phyloP scores from a whole-genome alignment of 805 yeast genomes.

The Metschnikowia hibisci region DNA sequence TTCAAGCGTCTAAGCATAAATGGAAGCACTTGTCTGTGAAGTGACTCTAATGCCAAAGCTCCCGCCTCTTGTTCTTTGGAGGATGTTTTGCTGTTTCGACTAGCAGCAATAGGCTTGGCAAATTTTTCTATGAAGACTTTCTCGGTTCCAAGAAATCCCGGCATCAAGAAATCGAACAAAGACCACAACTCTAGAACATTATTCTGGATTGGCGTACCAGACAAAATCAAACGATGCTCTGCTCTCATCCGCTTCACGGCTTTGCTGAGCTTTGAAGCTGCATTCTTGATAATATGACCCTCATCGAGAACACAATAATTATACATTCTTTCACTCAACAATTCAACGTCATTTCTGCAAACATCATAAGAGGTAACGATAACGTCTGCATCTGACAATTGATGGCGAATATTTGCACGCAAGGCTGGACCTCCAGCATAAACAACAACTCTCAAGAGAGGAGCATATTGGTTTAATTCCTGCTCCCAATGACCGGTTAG shows the following conservation, averaged over 20 bases:
- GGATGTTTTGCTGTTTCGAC: slow-evolving; percentile 81
- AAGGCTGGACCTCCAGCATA: slow-evolving; percentile 91
- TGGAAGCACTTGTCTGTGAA: slow-evolving; percentile 95
- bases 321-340: slow-evolving; percentile 58
- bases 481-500: slow-evolving; percentile 99
- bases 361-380: slow-evolving; percentile 96
- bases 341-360: slow-evolving; percentile 82
- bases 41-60: slow-evolving; percentile 89
- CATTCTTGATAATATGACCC: slow-evolving; percentile 95
- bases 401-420: slow-evolving; percentile 52
- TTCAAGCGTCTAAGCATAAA: slow-evolving; percentile 93
- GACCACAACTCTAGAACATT: slow-evolving; percentile 98
- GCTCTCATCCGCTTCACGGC: slow-evolving; percentile 81
- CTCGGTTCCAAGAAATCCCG: slow-evolving; percentile 95
- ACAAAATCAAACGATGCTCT: slow-evolving; percentile 82
- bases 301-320: slow-evolving; percentile 96
- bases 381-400: slow-evolving; percentile 63
- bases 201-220: slow-evolving; percentile 98
- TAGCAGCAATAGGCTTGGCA: slow-evolving; percentile 96
- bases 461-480: slow-evolving; percentile 85
- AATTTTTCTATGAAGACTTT: slow-evolving; percentile 90
- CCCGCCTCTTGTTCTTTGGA: slow-evolving; percentile 97
- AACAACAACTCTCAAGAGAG: slow-evolving; percentile 74
- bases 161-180: slow-evolving; percentile 95
- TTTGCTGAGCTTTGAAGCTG: slow-evolving; percentile 81